Evolutionary conservation across 148 eudicot genomes (phyloP).

Genomic region (Linanthus parryae): DNA sequence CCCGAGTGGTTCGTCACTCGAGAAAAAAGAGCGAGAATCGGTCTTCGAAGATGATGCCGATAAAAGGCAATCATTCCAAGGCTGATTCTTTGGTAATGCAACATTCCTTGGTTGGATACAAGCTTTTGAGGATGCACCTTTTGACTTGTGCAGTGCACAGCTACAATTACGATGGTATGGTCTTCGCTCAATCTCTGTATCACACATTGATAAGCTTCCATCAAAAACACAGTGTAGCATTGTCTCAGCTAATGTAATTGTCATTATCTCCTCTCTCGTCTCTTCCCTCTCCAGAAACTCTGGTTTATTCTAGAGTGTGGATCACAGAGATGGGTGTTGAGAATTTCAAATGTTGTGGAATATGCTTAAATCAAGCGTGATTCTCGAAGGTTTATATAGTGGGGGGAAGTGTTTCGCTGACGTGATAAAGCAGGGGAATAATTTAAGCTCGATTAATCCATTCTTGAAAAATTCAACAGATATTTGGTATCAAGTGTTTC

Average conservation of each 20-base stretch:
- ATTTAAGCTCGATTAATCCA: too few relatives aligned
- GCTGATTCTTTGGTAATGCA: constrained; percentile 13
- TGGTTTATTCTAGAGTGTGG: too few relatives aligned
- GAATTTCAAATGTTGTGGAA: too few relatives aligned
- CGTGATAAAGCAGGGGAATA: too few relatives aligned
- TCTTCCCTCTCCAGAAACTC: too few relatives aligned
- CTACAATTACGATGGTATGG: constrained; percentile 43
- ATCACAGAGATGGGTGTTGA: too few relatives aligned
- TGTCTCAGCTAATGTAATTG: constrained; percentile 16
- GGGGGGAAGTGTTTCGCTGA: too few relatives aligned
- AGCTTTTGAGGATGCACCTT: constrained; percentile 9
- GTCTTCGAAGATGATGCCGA: neutral
- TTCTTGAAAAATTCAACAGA: too few relatives aligned
- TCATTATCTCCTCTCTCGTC: constrained; percentile 7
- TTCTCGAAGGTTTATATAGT: too few relatives aligned
- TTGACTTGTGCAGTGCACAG: constrained; percentile 36
- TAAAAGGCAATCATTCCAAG: neutral
- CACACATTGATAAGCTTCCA: constrained; percentile 29
- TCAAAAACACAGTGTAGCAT: constrained; percentile 24
- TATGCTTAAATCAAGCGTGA: too few relatives aligned
- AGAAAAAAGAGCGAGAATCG: neutral
- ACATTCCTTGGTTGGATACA: constrained; percentile 10
- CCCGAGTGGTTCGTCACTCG: too few relatives aligned
- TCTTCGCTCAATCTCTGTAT: constrained; percentile 22
- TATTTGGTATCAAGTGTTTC: too few relatives aligned